Conservation (phyloP, 2,329 filamentous ascomycete genomes). For the Helminthosporium solani region DNA sequence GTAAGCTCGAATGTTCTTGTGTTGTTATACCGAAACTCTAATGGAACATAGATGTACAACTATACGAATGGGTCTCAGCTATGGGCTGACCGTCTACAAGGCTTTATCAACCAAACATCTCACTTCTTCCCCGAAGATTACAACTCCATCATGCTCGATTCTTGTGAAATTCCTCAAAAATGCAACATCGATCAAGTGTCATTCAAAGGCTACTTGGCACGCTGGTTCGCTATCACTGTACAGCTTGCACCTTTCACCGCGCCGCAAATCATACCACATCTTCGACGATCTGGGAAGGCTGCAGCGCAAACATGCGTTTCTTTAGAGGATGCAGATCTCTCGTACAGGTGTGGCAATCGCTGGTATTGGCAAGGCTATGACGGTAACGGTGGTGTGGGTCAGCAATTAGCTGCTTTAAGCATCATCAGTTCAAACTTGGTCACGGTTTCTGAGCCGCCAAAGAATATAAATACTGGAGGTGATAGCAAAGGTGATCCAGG, state of each 20-base stretch:
- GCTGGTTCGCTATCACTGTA: constrained; percentile 55
- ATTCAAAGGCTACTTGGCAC: constrained; percentile 49
- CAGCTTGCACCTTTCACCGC: constrained; percentile 60
- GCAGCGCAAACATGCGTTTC: constrained; percentile 56
- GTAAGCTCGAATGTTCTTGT: constrained; percentile 8
- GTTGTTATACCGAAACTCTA: neutral
- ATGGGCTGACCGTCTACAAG: constrained; percentile 32
- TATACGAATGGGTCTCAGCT: constrained; percentile 39
- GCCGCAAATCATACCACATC: constrained; percentile 53
- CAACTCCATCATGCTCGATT: constrained; percentile 44
- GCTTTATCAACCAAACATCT: constrained; percentile 35
- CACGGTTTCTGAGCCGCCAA: constrained; percentile 37
- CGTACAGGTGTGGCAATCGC: constrained; percentile 44
- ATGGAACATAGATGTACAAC: constrained; percentile 39
- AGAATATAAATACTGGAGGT: constrained; percentile 52
- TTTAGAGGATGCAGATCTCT: constrained; percentile 14
- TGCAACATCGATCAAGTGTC: constrained; percentile 49
- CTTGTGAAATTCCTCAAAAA: constrained; percentile 44
- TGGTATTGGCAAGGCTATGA: constrained; percentile 49
- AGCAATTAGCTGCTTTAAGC: constrained; percentile 60
- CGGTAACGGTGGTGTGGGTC: constrained; percentile 53
- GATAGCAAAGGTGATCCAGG: constrained; percentile 48
- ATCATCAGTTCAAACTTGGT: constrained; percentile 51
- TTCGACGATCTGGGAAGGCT: constrained; percentile 55
- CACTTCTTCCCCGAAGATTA: constrained; percentile 44